phyloP scores from a whole-genome alignment of 768 basidiomycete genomes.

The Coprinellus aureogranulatus region DNA sequence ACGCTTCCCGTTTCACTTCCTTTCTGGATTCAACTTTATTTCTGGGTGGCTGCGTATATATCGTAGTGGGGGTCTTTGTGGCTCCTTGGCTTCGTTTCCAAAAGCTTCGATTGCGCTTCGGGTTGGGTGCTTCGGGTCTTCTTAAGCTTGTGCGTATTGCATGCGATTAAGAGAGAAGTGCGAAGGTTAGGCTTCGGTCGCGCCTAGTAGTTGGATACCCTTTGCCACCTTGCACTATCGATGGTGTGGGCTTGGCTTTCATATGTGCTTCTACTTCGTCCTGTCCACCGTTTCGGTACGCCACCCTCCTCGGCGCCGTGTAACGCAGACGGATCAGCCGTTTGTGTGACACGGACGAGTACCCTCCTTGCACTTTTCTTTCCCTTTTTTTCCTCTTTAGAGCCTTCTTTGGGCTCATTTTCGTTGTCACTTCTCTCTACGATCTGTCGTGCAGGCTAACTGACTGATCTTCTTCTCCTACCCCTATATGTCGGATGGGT shows the following conservation, averaged over 20 bases:
- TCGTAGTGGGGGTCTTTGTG: too few species aligned
- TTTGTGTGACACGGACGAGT: neutral
- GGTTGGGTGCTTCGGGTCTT: too few species aligned
- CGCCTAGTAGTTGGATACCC: too few species aligned
- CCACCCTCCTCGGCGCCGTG: neutral
- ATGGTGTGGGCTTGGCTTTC: too few species aligned
- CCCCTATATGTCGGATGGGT: constrained; percentile 2
- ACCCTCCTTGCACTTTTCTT: neutral
- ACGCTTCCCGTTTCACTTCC: neutral
- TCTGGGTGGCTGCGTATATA: too few species aligned
- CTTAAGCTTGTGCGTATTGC: neutral
- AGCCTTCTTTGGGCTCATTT: too few species aligned
- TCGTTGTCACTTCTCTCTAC: constrained; percentile 3
- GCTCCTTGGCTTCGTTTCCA: too few species aligned
- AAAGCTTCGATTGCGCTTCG: too few species aligned
- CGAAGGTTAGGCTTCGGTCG: too few species aligned
- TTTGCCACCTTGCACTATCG: too few species aligned
- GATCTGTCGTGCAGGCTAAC: constrained; percentile 8
- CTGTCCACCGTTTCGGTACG: neutral
- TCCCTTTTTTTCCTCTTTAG: neutral
- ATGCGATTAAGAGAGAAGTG: too few species aligned
- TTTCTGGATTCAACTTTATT: neutral
- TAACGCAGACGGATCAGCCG: neutral
- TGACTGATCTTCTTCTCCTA: constrained; percentile 7
- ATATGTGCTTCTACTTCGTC: too few species aligned